Percentiles rank a stretch among this genome's conserved stretches.
Evolutionary conservation across 306 rosid species (phyloP).

Genomic region (Gastrolobium bilobum): DNA sequence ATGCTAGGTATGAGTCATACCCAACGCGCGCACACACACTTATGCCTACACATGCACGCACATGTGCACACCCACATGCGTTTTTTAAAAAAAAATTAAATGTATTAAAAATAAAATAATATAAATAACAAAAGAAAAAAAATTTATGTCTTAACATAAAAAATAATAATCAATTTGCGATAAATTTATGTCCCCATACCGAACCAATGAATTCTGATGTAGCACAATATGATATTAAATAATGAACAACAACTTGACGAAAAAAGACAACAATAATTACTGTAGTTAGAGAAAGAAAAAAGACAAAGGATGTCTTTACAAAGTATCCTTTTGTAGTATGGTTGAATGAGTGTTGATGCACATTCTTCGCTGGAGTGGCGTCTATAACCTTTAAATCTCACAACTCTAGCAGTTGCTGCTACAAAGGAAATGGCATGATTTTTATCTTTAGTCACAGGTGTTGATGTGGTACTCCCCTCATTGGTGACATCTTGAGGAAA

Average conservation of each 20-base stretch:
- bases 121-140: too few species aligned
- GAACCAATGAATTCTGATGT: background rate
- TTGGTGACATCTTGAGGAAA: constrained; percentile 63
- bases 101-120: too few species aligned
- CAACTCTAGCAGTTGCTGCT: constrained; percentile 76
- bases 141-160: too few species aligned
- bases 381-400: constrained; percentile 74
- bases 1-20: too few species aligned
- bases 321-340: constrained; percentile 76
- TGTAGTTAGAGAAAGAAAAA: background rate
- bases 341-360: constrained; percentile 76
- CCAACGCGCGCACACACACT: too few species aligned
- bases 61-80: too few species aligned
- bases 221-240: too few species aligned
- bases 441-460: constrained; percentile 59
- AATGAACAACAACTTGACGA: too few species aligned
- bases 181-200: too few species aligned
- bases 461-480: constrained; percentile 59
- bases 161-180: too few species aligned
- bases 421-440: constrained; percentile 75
- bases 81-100: too few species aligned
- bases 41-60: too few species aligned
- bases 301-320: constrained; percentile 47
- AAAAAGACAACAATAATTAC: background rate
- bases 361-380: constrained; percentile 70